Evolutionary conservation across 352 stramenopile genomes (phyloP).

Genomic region (Phytophthora sansomeana): DNA sequence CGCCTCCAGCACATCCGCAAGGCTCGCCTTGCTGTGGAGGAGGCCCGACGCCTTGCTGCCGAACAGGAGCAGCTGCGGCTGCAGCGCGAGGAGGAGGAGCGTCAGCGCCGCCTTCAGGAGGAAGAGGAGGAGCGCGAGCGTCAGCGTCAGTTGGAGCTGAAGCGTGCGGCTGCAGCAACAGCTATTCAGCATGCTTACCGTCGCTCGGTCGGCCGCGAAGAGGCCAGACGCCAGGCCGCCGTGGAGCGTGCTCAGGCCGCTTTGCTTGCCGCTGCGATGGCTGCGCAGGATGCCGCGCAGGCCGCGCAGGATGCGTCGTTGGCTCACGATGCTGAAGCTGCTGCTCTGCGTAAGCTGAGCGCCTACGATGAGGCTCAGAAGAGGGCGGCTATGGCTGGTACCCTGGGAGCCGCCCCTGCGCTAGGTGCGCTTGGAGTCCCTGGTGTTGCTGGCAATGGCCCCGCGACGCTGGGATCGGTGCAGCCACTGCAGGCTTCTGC

Average conservation of each 20-base stretch:
- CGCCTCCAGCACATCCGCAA: constrained; percentile 87
- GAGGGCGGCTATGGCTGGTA: constrained; percentile 52
- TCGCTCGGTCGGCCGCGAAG: constrained; percentile 66
- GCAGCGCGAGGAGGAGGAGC: constrained; percentile 77
- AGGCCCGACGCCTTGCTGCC: constrained; percentile 73
- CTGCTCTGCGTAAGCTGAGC: constrained; percentile 74
- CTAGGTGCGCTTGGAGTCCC: constrained; percentile 62
- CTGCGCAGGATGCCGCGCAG: constrained; percentile 78
- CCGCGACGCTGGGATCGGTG: constrained; percentile 75
- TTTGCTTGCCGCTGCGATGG: constrained; percentile 74
- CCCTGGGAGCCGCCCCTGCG: constrained; percentile 62
- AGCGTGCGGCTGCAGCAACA: constrained; percentile 60
- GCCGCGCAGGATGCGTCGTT: constrained; percentile 75
- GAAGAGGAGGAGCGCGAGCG: constrained; percentile 74
- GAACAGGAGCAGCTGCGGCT: constrained; percentile 72
- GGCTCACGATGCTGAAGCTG: constrained; percentile 78
- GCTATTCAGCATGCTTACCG: constrained; percentile 81
- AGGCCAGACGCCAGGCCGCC: constrained; percentile 72
- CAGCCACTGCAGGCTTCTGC: constrained; percentile 67
- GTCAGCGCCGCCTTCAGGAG: constrained; percentile 57
- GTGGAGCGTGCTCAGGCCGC: constrained; percentile 75
- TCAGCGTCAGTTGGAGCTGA: constrained; percentile 63
- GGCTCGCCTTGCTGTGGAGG: constrained; percentile 77
- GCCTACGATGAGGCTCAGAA: constrained; percentile 66
- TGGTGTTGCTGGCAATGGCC: constrained; percentile 57